A percentile compares a stretch with the other conserved stretches of the same genome.
Conservation (phyloP, 331 rosid species). For the Arachis monticola region DNA sequence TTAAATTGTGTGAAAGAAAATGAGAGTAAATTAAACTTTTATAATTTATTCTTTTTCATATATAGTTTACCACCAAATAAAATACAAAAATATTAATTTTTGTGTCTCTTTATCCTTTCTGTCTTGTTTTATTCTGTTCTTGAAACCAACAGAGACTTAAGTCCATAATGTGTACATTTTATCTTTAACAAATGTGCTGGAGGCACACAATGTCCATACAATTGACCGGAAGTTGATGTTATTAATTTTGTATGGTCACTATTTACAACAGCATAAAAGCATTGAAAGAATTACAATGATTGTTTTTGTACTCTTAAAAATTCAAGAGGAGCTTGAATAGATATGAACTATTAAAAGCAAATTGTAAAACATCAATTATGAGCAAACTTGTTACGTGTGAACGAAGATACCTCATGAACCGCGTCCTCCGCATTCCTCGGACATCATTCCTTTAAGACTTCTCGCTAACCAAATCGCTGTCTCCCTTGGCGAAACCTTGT, state of each 20-base stretch:
- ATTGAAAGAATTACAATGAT: slow-evolving; percentile 64
- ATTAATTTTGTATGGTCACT: slow-evolving; percentile 64
- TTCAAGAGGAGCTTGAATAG: slow-evolving; percentile 55
- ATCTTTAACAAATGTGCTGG: slow-evolving; percentile 19
- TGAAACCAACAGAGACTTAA: too few species aligned
- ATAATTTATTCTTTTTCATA: too few species aligned
- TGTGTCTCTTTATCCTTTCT: too few species aligned
- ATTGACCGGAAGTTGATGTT: slow-evolving; percentile 47
- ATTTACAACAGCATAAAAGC: slow-evolving; percentile 76
- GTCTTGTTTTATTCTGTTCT: too few species aligned
- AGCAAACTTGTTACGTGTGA: slow-evolving; percentile 40
- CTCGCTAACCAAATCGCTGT: slow-evolving; percentile 99
- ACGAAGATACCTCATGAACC: slow-evolving; percentile 52
- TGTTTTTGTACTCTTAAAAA: slow-evolving; percentile 41
- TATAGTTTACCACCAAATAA: too few species aligned
- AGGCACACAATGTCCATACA: slow-evolving; percentile 43
- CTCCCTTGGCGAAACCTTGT: slow-evolving; percentile 98
- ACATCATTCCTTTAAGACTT: slow-evolving; percentile 97
- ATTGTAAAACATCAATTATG: slow-evolving; percentile 41
- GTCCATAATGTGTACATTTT: not conserved
- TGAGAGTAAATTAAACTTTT: too few species aligned
- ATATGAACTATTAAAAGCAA: slow-evolving; percentile 42
- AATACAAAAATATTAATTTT: too few species aligned
- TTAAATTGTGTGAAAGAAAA: too few species aligned
- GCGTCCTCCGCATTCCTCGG: slow-evolving; percentile 70